Percentiles rank a stretch among this genome's conserved stretches.
Evolutionary conservation across 2,329 filamentous ascomycete genomes (phyloP).

Genomic region (Talaromyces sp.): DNA sequence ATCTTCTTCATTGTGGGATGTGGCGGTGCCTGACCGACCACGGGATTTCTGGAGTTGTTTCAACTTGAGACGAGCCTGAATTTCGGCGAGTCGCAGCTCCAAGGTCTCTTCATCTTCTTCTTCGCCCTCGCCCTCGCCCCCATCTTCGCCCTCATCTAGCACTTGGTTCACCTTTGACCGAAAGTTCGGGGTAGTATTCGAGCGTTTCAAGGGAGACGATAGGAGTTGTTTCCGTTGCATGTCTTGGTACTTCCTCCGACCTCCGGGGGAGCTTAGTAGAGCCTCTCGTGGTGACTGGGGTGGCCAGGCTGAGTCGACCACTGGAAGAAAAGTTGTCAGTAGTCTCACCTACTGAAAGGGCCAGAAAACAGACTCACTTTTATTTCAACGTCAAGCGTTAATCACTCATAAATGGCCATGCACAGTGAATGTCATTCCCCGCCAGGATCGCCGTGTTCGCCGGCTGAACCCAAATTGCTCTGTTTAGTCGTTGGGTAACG

Average conservation of each 20-base stretch:
- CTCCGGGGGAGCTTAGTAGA: constrained; percentile 71
- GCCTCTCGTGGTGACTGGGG: constrained; percentile 65
- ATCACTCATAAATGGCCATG: constrained; percentile 9
- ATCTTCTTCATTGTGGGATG: constrained; percentile 25
- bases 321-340: constrained; percentile 22
- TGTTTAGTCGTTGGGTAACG: not conserved
- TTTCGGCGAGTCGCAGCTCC: constrained; percentile 81
- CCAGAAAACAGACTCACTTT: constrained; percentile 15
- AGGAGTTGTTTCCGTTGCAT: constrained; percentile 69
- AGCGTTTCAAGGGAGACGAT: constrained; percentile 64
- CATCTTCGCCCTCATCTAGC: constrained; percentile 46
- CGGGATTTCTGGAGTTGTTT: constrained; percentile 76
- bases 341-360: constrained; percentile 2
- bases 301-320: constrained; percentile 59
- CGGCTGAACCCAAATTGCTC: constrained; percentile 8
- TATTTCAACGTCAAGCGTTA: constrained; percentile 5
- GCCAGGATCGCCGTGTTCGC: constrained; percentile 15
- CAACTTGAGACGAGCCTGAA: constrained; percentile 82
- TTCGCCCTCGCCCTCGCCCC: constrained; percentile 63
- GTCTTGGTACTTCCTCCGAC: constrained; percentile 73
- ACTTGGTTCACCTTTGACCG: constrained; percentile 36
- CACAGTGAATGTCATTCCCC: constrained; percentile 23
- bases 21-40: constrained; percentile 27
- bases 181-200: constrained; percentile 46
- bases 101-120: constrained; percentile 88